These are phyloP conservation scores for Cercospora sp. DNA, from an alignment of 2,329 filamentous ascomycete genomes.

Conservation along the genomic window DNA sequence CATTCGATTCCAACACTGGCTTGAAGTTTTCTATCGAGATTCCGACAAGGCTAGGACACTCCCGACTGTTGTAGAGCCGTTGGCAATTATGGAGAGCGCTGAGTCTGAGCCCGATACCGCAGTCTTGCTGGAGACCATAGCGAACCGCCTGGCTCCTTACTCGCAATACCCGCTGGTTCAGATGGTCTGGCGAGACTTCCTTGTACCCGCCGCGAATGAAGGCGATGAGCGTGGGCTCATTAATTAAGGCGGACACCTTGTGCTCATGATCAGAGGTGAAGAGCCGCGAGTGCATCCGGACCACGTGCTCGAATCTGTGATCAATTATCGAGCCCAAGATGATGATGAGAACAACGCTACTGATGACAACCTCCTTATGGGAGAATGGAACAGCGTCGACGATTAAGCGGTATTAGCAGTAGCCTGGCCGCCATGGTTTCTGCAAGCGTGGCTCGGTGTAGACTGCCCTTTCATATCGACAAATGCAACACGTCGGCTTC, in stretches of 20 bases:
- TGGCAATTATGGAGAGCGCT: not conserved
- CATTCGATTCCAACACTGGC: no score
- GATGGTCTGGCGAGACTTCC: not conserved
- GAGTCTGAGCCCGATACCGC: not conserved
- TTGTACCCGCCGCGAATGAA: not conserved
- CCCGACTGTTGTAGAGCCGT: no score
- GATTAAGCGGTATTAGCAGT: no score
- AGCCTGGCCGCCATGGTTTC: not conserved
- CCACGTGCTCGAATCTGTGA: not conserved
- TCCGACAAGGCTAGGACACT: no score
- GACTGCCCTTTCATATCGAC: no score
- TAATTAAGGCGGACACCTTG: not conserved
- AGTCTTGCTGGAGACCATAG: not conserved
- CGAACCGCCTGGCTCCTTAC: not conserved
- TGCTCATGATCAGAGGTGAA: not conserved
- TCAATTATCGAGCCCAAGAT: not conserved
- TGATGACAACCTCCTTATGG: no score
- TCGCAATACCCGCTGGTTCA: not conserved
- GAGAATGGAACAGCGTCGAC: no score
- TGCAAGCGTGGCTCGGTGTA: no score
- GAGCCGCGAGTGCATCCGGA: not conserved
- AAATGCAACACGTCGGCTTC: not conserved
- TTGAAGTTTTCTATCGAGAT: no score
- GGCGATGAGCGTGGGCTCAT: not conserved
- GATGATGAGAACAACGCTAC: not conserved